A percentile compares a stretch with the other conserved stretches of the same genome.
Conservation (phyloP, 164 flowering plant species). For the Umbellularia californica region DNA sequence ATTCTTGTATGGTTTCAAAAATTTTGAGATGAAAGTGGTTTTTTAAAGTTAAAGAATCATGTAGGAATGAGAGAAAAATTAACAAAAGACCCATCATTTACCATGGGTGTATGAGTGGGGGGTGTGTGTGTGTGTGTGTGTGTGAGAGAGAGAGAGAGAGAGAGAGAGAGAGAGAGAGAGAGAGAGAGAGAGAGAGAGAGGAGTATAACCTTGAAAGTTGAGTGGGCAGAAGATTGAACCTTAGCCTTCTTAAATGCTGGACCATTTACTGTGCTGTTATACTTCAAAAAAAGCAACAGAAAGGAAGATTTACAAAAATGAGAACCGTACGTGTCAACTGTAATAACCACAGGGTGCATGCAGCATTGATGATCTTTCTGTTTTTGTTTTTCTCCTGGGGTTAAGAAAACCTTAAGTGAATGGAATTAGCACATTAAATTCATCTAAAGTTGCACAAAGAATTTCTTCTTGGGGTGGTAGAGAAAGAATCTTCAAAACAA, state of each 20-base stretch:
- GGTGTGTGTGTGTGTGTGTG: neutral
- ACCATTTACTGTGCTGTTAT: constrained; percentile 59
- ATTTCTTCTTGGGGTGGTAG: neutral
- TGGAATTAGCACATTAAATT: neutral
- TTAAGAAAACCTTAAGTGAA: no score
- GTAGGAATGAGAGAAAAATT: neutral
- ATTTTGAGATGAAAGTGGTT: neutral
- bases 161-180: constrained; percentile 17
- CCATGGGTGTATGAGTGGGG: neutral
- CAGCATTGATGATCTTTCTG: neutral
- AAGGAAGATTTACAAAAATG: neutral
- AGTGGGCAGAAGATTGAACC: constrained; percentile 61
- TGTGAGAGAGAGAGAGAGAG: constrained; percentile 8
- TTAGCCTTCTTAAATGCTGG: constrained; percentile 75
- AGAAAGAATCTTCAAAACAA: no score
- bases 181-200: constrained; percentile 15
- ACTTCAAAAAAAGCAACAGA: constrained; percentile 27
- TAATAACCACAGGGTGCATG: neutral
- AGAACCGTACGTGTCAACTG: neutral
- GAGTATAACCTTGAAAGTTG: constrained; percentile 60
- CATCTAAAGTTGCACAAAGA: neutral
- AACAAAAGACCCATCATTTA: neutral
- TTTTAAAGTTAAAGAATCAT: neutral
- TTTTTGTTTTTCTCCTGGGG: no score
- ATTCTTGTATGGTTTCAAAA: neutral